Evolutionary conservation across 2,329 filamentous ascomycete genomes (phyloP).

Genomic region (Sarocladium strictum): DNA sequence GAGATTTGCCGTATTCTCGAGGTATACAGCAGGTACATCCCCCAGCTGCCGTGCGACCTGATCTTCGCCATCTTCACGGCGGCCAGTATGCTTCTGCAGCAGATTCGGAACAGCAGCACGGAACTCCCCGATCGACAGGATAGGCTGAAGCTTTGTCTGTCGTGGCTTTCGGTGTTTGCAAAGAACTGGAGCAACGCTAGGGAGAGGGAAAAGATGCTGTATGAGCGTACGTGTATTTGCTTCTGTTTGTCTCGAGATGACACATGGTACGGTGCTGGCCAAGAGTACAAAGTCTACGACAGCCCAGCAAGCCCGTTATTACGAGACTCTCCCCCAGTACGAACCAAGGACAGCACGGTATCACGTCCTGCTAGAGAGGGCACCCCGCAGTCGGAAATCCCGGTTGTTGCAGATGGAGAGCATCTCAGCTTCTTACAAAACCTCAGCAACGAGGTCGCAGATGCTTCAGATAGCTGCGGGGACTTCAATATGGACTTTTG

Average conservation of each 20-base stretch:
- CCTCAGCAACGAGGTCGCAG: neutral
- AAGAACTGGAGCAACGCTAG: neutral
- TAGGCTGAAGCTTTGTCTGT: neutral
- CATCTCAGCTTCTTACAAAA: neutral
- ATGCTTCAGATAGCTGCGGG: neutral
- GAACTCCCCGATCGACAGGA: neutral
- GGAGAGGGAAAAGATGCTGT: conserved; percentile 2
- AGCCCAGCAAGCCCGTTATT: neutral
- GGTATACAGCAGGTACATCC: conserved; percentile 2
- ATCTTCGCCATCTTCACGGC: neutral
- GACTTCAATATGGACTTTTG: conserved; percentile 4
- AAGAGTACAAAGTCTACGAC: neutral
- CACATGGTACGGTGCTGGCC: neutral
- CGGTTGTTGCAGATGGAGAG: neutral
- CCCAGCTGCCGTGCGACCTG: conserved; percentile 1
- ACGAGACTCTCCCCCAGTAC: neutral
- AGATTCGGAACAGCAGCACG: neutral
- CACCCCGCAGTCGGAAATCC: neutral
- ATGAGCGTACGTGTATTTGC: neutral
- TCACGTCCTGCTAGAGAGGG: neutral
- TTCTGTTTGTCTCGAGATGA: neutral
- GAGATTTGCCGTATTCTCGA: neutral
- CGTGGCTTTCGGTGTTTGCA: neutral
- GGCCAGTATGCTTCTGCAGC: neutral
- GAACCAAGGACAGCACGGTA: neutral